Evolutionary conservation across 805 yeast genomes (phyloP).

Genomic region (Suhomyces sp.): DNA sequence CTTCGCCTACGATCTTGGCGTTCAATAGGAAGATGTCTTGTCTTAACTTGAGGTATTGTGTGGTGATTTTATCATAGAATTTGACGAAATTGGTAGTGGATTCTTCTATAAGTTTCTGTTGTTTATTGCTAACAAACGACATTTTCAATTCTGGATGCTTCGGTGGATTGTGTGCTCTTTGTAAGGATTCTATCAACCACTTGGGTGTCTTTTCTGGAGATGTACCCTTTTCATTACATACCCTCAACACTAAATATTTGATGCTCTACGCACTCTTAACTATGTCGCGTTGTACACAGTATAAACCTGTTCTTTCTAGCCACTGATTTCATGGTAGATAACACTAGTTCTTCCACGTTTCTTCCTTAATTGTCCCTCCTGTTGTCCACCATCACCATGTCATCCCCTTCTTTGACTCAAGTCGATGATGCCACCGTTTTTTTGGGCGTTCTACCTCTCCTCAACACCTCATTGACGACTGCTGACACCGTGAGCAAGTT

Average conservation of each 20-base stretch:
- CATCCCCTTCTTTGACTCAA: too few relatives aligned
- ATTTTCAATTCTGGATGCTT: conserved; percentile 10
- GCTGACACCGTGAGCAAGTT: neutral
- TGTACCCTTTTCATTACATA: too few relatives aligned
- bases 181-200: neutral
- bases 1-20: too few relatives aligned
- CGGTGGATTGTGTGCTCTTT: neutral
- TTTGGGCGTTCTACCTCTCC: neutral
- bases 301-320: too few relatives aligned
- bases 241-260: too few relatives aligned
- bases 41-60: conserved; percentile 33
- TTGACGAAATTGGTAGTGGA: conserved; percentile 28
- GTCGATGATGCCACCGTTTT: conserved; percentile 1
- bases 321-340: too few relatives aligned
- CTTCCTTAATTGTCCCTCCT: too few relatives aligned
- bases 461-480: neutral
- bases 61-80: conserved; percentile 32
- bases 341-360: too few relatives aligned
- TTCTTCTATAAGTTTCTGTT: conserved; percentile 34
- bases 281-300: too few relatives aligned
- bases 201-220: too few relatives aligned
- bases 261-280: too few relatives aligned
- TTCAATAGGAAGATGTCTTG: conserved; percentile 27
- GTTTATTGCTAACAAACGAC: conserved; percentile 31
- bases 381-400: too few relatives aligned